Conservation (phyloP, 257 asterid genomes). For the Solanum arcanum region DNA sequence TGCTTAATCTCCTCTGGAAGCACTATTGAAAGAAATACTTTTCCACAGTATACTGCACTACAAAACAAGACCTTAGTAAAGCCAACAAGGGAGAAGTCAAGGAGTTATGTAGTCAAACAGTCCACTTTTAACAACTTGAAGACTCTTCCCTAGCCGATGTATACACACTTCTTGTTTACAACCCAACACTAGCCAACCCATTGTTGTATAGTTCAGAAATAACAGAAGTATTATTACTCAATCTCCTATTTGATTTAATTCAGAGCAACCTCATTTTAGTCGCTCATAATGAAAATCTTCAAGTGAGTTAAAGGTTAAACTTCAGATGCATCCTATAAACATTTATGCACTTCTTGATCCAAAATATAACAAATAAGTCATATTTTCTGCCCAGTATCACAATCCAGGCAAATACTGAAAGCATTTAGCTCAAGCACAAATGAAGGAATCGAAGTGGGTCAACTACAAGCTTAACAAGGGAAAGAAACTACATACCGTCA, state of each 20-base stretch:
- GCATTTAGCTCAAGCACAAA: background rate
- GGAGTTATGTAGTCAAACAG: background rate
- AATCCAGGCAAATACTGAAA: background rate
- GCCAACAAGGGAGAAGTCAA: background rate
- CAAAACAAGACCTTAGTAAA: background rate
- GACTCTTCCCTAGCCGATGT: background rate
- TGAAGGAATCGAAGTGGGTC: background rate
- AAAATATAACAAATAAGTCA: background rate
- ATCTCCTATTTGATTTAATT: background rate
- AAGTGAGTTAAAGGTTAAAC: background rate
- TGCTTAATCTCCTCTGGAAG: background rate
- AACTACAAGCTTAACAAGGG: background rate
- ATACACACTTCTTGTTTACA: background rate
- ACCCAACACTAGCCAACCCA: background rate
- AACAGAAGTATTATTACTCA: background rate
- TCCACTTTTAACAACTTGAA: background rate
- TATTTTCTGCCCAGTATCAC: background rate
- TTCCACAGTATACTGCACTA: background rate
- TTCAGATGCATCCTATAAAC: background rate
- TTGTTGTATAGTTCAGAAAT: background rate
- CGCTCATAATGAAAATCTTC: background rate
- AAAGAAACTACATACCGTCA: slow-evolving; percentile 51
- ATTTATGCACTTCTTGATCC: background rate
- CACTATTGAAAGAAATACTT: background rate
- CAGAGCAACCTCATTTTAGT: background rate